Evolutionary conservation across 2,329 filamentous ascomycete species (phyloP).

Genomic region (Scytalidium lignicola): DNA sequence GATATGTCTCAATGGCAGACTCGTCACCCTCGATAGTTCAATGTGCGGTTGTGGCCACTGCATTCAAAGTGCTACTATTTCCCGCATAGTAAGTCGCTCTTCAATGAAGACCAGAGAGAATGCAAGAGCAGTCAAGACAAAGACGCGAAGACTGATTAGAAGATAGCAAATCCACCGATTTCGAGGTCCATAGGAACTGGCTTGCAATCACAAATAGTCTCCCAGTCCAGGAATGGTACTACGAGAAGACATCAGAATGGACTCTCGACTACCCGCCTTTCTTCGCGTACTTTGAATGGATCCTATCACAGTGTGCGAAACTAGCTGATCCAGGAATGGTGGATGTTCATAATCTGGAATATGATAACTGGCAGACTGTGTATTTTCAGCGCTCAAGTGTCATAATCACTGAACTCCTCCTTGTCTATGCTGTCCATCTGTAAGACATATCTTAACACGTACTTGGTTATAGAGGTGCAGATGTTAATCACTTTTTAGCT

Average conservation of each 20-base stretch:
- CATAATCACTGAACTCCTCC: slow-evolving; percentile 74
- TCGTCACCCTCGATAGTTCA: slow-evolving; percentile 83
- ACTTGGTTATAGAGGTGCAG: slow-evolving; percentile 11
- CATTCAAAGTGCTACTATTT: slow-evolving; percentile 87
- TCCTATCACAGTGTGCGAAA: slow-evolving; percentile 73
- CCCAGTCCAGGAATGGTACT: slow-evolving; percentile 87
- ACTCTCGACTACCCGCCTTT: slow-evolving; percentile 98
- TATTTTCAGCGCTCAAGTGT: slow-evolving; percentile 93
- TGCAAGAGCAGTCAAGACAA: too few relatives aligned
- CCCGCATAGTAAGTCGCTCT: slow-evolving; percentile 75
- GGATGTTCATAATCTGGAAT: slow-evolving; percentile 70
- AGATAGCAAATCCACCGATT: slow-evolving; percentile 92
- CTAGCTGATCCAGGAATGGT: slow-evolving; percentile 80
- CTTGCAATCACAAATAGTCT: slow-evolving; percentile 90
- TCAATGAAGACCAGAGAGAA: neutral
- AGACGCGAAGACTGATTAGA: slow-evolving; percentile 8
- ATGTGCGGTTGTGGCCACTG: slow-evolving; percentile 78
- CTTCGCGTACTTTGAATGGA: slow-evolving; percentile 96
- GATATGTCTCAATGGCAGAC: slow-evolving; percentile 60
- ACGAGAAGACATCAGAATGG: slow-evolving; percentile 98
- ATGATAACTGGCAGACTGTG: slow-evolving; percentile 89
- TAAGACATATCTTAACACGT: slow-evolving; percentile 34
- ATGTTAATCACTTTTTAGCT: slow-evolving; percentile 43
- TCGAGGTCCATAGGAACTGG: slow-evolving; percentile 99
- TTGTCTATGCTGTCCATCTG: slow-evolving; percentile 77